Evolutionary conservation across 2,329 filamentous ascomycete species (phyloP).

Genomic region (Ramichloridium luteum): DNA sequence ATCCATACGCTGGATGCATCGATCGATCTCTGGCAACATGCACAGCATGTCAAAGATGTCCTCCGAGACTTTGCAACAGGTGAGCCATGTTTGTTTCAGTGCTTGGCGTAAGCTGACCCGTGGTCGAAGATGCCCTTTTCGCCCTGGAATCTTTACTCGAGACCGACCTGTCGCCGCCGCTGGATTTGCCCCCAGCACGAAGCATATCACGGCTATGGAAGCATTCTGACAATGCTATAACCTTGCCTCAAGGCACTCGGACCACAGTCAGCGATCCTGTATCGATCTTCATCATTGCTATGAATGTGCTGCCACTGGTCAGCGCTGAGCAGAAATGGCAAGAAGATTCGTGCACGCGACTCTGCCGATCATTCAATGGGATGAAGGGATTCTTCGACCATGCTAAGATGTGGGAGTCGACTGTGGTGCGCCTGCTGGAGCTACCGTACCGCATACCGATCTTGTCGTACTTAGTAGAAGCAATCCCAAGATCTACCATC

Average conservation of each 20-base stretch:
- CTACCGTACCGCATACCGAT: constrained; percentile 7
- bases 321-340: constrained; percentile 13
- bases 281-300: constrained; percentile 18
- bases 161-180: neutral
- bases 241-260: constrained; percentile 30
- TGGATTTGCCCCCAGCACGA: constrained; percentile 29
- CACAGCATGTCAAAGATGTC: constrained; percentile 23
- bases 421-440: constrained; percentile 9
- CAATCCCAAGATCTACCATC: constrained; percentile 3
- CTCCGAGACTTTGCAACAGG: constrained; percentile 31
- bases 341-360: constrained; percentile 11
- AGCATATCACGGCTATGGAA: constrained; percentile 28
- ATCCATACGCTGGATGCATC: constrained; percentile 26
- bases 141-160: constrained; percentile 27
- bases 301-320: constrained; percentile 13
- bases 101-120: constrained; percentile 16
- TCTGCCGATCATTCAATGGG: constrained; percentile 9
- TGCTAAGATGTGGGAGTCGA: constrained; percentile 12
- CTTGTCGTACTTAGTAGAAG: constrained; percentile 8
- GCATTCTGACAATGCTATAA: constrained; percentile 28
- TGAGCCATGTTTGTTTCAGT: constrained; percentile 16
- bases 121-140: constrained; percentile 32
- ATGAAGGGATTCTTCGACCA: constrained; percentile 10
- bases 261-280: constrained; percentile 10
- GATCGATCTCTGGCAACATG: constrained; percentile 26